Percentiles rank a stretch among this genome's conserved stretches.
Evolutionary conservation across 306 rosid genomes (phyloP).

Genomic region (Urtica urens): DNA sequence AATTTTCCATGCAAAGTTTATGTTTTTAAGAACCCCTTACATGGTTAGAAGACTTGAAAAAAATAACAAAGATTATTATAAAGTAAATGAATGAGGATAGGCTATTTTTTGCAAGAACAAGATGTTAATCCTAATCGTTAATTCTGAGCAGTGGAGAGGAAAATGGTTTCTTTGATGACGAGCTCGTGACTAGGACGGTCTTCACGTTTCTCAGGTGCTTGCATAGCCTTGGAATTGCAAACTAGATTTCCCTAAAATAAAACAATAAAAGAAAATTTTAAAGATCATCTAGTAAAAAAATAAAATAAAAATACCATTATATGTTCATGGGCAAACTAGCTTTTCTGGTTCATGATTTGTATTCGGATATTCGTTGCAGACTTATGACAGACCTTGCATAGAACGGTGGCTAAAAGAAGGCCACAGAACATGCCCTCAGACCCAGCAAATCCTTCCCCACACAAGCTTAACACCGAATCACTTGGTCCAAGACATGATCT

Average conservation of each 20-base stretch:
- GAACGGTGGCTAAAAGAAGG: constrained; percentile 73
- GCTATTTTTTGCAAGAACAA: neutral
- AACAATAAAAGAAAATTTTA: too few species aligned
- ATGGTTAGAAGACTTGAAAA: neutral
- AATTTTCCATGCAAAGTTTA: neutral
- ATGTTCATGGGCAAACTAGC: neutral
- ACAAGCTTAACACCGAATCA: constrained; percentile 42
- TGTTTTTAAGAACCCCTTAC: neutral
- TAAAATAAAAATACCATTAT: too few species aligned
- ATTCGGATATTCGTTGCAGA: too few species aligned
- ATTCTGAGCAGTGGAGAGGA: constrained; percentile 4
- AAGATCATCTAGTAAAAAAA: too few species aligned
- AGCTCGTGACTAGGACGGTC: neutral
- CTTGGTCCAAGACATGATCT: constrained; percentile 49
- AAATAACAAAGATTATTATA: too few species aligned
- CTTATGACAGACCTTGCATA: constrained; percentile 58
- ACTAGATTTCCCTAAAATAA: too few species aligned
- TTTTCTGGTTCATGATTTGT: neutral
- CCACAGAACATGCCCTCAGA: constrained; percentile 56
- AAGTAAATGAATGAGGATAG: too few species aligned
- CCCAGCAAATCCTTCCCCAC: constrained; percentile 52
- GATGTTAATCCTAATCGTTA: neutral
- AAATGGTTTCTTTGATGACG: neutral
- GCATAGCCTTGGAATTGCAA: too few species aligned
- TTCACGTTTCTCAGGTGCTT: constrained; percentile 7